Evolutionary conservation across 176 grass and related monocot species (phyloP), one percentile per base, ranked within the genome.

Genomic region (Hsuehochloa calcarea): DNA sequence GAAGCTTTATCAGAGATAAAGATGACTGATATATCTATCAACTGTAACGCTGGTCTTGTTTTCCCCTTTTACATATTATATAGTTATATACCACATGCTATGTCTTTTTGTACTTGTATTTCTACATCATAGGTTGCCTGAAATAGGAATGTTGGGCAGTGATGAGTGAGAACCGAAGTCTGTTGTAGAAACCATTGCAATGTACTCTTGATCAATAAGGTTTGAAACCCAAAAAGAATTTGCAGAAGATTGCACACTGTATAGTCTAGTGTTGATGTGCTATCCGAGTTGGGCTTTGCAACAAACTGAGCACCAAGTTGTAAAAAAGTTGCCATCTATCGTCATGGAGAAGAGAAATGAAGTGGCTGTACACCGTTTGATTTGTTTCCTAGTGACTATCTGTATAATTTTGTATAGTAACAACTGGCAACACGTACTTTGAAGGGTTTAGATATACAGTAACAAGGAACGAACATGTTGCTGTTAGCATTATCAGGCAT

Each of bases 1-100:
- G 84, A 82, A 78, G 84, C 17, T 91, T 99, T 74, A 86, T 60
- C 63, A 96, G 75, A 74, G 79, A 88, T 44, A 97, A 99, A 89
- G 88, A 93, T 6, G 86, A 84, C 15, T 99, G 79, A 94, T 79
- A 20, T 72, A 23, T 41, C 67, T n/a, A 47, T 31, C 26, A 68
- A 34, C 31, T 50, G 40, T 73, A 29, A 38, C 15, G 11, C 1
- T 46, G 65, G 19, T 72, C 71, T 63, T 47, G 37, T 84, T 84
- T 40, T 0, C 3, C 14, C 45, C 34, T n/a, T 25, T 41, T 38
- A 51, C n/a, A 75, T 75, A 52, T 52, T 75, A 52, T 52, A 23
- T 27, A 54, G 51, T 8, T 54, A 22, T 56, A 56, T 35, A 43
- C n/a, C 23, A 44, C 17, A 26, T 46, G 47, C 11, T 22, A 12